Percentiles rank a stretch among this genome's conserved stretches.
Conservation (phyloP, 352 stramenopile genomes). For the Pseudoperonospora humuli region DNA sequence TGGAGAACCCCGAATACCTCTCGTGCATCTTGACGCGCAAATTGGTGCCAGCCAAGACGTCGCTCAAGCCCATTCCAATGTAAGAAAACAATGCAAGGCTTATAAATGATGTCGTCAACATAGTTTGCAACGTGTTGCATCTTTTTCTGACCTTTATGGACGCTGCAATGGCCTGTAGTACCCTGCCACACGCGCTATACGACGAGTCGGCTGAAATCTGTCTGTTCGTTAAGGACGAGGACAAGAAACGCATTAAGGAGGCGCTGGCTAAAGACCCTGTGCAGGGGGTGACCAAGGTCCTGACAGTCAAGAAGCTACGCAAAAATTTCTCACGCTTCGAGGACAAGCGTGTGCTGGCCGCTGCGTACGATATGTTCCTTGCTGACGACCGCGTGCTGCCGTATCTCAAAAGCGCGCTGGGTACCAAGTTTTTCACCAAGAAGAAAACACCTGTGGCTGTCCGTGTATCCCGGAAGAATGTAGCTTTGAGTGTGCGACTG, state of each 20-base stretch:
- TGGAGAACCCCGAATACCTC: constrained; percentile 48
- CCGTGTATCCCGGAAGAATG: constrained; percentile 59
- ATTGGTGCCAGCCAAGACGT: constrained; percentile 53
- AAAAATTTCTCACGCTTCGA: constrained; percentile 77
- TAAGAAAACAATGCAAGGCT: constrained; percentile 13
- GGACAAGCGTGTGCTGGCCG: constrained; percentile 58
- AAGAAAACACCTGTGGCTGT: constrained; percentile 79
- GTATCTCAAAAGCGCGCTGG: constrained; percentile 63
- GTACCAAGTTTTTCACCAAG: constrained; percentile 65
- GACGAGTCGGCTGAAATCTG: constrained; percentile 59
- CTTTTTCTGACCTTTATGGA: constrained; percentile 4
- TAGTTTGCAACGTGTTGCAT: neutral
- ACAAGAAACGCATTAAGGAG: constrained; percentile 81
- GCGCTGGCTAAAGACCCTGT: constrained; percentile 51
- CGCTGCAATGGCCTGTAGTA: constrained; percentile 20
- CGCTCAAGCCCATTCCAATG: constrained; percentile 70
- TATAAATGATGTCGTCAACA: neutral
- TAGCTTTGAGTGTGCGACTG: constrained; percentile 36
- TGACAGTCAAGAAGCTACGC: constrained; percentile 76
- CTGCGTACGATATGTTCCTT: constrained; percentile 72
- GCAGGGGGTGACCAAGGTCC: constrained; percentile 53
- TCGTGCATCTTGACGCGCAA: constrained; percentile 73
- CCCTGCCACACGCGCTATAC: constrained; percentile 49
- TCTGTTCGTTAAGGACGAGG: constrained; percentile 74
- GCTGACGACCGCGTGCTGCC: constrained; percentile 67